Base-by-base conservation (phyloP, 805 yeast species). In the Candida michaelii region DNA sequence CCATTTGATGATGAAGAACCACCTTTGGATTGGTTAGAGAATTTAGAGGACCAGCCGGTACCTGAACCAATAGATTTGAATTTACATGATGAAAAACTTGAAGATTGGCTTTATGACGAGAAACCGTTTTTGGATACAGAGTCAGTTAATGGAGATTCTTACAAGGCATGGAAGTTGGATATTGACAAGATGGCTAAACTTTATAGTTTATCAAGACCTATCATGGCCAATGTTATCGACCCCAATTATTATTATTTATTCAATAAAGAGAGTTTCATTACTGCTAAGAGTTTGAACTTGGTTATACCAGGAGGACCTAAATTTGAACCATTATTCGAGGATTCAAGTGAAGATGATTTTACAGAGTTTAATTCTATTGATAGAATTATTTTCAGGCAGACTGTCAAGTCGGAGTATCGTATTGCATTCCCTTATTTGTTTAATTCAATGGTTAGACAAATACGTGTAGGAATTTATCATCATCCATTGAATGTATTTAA, bases 1-100 rank as follows among this genome's bases (percentile, higher is more conserved):
- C 90, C 95, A 0, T 89, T 91, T 65, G 99, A 93, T 62, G 99
- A 93, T 58, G 99, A 93, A 61, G 98, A 91, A 60, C 97, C 97
- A 0, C 95, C 96, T 1, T 57, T 90, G 24, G 78, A 83, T 43
- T 93, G 87, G 82, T 55, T 80, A n/a, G 95, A 89, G 43, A 84
- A 85, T 54, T 67, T 89, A 11, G 84, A 86, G 47, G 84, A 80
- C 12, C 65, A 82, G 0, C 90, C 85, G 38, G 82, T 88, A 0
- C 73, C 79, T 5, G 91, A 83, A n/a, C 73, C 91, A 0, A 77
- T 90, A 16, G 79, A 71, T 47, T 56, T 85, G 47, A 84, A 83
- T 18, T 60, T 86, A n/a, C 84, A 82, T 52, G 90, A 86, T 57
- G 65, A 70, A 5, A 61, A 76, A 4, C 76, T 85, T 1, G 57